Evolutionary conservation across 2,329 filamentous ascomycete genomes (phyloP).

Genomic region (Sarocladiaceae sp.): DNA sequence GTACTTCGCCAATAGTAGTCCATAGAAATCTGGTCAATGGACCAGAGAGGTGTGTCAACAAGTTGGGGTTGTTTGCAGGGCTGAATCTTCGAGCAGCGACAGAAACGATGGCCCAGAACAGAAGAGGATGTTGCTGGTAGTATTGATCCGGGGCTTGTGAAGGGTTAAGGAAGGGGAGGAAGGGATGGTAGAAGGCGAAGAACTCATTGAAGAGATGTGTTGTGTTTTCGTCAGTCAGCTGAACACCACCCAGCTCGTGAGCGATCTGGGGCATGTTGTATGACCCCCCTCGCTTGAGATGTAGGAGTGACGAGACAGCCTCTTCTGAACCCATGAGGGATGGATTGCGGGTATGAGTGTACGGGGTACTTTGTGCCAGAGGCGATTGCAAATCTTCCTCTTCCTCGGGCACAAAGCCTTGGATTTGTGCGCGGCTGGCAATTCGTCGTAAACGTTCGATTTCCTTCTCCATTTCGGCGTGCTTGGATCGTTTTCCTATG

Average conservation of each 20-base stretch:
- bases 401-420: constrained; percentile 52
- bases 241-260: constrained; percentile 59
- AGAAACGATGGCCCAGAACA: constrained; percentile 82
- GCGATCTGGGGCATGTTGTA: constrained; percentile 57
- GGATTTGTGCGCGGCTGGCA: constrained; percentile 54
- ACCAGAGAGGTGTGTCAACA: constrained; percentile 64
- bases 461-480: constrained; percentile 83
- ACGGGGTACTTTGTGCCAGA: constrained; percentile 43
- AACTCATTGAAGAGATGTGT: constrained; percentile 68
- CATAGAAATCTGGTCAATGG: constrained; percentile 69
- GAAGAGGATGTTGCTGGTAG: constrained; percentile 70
- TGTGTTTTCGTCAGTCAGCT: constrained; percentile 60
- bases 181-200: constrained; percentile 72
- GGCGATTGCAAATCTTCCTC: constrained; percentile 58
- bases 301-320: constrained; percentile 61
- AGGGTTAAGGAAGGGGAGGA: constrained; percentile 70
- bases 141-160: constrained; percentile 66
- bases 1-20: constrained; percentile 72
- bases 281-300: constrained; percentile 61
- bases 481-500: constrained; percentile 74
- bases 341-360: constrained; percentile 57
- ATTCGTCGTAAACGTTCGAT: constrained; percentile 64
- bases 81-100: constrained; percentile 70
- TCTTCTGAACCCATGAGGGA: constrained; percentile 66
- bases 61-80: constrained; percentile 47